A percentile compares a stretch with the other conserved stretches of the same genome.
These are phyloP conservation scores for Diaporthe capsici DNA, from an alignment of 2,329 filamentous ascomycete species.

Conservation along the genomic window DNA sequence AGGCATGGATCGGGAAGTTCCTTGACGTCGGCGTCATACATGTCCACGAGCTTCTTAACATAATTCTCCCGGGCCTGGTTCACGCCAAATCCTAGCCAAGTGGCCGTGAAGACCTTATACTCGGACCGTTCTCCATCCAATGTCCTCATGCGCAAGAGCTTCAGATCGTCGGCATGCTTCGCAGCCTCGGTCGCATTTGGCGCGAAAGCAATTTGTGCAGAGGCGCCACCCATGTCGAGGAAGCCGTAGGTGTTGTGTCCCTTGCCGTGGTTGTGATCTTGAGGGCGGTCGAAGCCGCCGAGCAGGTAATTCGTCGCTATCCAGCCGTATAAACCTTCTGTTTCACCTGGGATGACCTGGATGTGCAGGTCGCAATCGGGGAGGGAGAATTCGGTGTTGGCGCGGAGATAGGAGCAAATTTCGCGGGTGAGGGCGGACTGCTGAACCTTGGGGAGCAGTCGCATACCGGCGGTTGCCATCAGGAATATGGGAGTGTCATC, in stretches of 20 bases:
- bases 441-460: constrained; percentile 81
- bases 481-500: constrained; percentile 92
- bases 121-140: constrained; percentile 84
- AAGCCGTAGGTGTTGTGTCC: constrained; percentile 96
- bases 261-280: constrained; percentile 84
- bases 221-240: constrained; percentile 97
- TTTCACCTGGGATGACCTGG: constrained; percentile 95
- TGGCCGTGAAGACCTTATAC: constrained; percentile 93
- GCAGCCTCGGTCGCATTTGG: constrained; percentile 91
- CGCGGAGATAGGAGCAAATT: constrained; percentile 85
- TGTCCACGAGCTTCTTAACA: constrained; percentile 80
- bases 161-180: constrained; percentile 91
- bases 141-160: constrained; percentile 85
- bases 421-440: constrained; percentile 80
- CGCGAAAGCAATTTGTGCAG: constrained; percentile 97
- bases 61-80: constrained; percentile 92
- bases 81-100: constrained; percentile 97
- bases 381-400: constrained; percentile 83
- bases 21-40: constrained; percentile 68
- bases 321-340: constrained; percentile 97
- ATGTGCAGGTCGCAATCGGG: constrained; percentile 93
- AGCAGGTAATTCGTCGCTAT: constrained; percentile 96
- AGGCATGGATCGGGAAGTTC: constrained; percentile 94
- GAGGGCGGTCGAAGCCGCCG: constrained; percentile 86
- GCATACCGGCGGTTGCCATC: constrained; percentile 96